Evolutionary conservation across 179 eudicot species (phyloP).

Genomic region (Vitellaria paradoxa): DNA sequence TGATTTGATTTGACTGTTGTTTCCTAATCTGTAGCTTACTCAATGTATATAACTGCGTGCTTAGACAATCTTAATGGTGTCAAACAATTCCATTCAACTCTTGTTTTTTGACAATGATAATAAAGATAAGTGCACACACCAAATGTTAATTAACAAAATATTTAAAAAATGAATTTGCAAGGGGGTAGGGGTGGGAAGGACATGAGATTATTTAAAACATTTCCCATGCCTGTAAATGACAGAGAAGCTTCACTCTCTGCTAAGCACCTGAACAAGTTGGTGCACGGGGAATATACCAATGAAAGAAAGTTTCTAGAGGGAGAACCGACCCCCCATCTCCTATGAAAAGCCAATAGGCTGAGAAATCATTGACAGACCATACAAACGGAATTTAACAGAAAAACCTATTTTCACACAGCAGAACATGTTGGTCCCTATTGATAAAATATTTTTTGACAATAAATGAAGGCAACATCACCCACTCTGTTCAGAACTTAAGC

Average conservation of each 20-base stretch:
- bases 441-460: too few relatives aligned
- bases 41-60: too few relatives aligned
- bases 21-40: too few relatives aligned
- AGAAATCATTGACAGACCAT: neutral
- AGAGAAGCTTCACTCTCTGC: slow-evolving; percentile 6
- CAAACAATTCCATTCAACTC: too few relatives aligned
- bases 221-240: neutral
- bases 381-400: too few relatives aligned
- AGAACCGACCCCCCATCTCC: neutral
- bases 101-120: too few relatives aligned
- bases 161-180: neutral
- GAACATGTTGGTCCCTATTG: too few relatives aligned
- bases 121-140: neutral
- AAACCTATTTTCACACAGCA: too few relatives aligned
- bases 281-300: neutral
- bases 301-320: neutral
- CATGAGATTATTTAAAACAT: neutral
- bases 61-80: too few relatives aligned
- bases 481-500: neutral
- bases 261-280: neutral
- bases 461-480: neutral
- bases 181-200: too few relatives aligned
- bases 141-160: neutral
- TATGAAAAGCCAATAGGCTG: neutral
- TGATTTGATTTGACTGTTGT: too few relatives aligned